Evolutionary conservation across 192 early-diverging fungal genomes (phyloP).

Genomic region (Entomortierella chlamydospora): DNA sequence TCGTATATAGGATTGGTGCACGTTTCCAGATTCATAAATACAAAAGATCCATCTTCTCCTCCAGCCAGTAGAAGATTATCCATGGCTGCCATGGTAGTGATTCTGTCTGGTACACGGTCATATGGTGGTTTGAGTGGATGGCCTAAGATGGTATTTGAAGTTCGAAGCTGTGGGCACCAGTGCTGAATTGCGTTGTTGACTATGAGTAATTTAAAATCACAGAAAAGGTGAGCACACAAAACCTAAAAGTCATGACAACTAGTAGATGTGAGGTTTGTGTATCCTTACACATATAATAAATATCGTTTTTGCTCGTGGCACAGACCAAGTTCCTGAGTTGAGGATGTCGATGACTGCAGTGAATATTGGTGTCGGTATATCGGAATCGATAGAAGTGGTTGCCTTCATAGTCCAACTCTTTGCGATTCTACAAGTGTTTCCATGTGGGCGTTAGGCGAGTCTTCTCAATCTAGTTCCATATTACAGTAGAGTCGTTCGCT

Average conservation of each 20-base stretch:
- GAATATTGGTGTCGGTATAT: slow-evolving; percentile 43
- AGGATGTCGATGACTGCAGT: slow-evolving; percentile 45
- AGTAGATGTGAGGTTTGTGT: too few relatives aligned
- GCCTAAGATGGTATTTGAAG: slow-evolving; percentile 43
- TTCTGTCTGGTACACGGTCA: not conserved
- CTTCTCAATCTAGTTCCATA: too few relatives aligned
- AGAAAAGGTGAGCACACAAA: too few relatives aligned
- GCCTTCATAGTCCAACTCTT: slow-evolving; percentile 20
- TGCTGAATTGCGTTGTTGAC: slow-evolving; percentile 54
- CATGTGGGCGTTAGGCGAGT: too few relatives aligned
- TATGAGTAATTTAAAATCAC: slow-evolving; percentile 4
- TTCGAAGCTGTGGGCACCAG: slow-evolving; percentile 59
- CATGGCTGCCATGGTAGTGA: slow-evolving; percentile 45
- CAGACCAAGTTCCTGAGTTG: slow-evolving; percentile 37
- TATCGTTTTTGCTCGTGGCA: slow-evolving; percentile 49
- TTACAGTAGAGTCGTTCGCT: too few relatives aligned
- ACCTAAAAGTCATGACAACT: too few relatives aligned
- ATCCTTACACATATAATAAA: slow-evolving; percentile 45
- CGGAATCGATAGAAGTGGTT: slow-evolving; percentile 42
- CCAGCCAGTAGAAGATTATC: slow-evolving; percentile 27
- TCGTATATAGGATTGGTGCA: slow-evolving; percentile 25
- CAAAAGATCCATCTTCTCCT: slow-evolving; percentile 35
- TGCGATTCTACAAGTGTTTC: slow-evolving; percentile 13
- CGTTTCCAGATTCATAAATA: slow-evolving; percentile 34
- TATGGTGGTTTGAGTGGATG: slow-evolving; percentile 14